Conservation (phyloP, 495 filamentous ascomycete species). For the Xeromyces bisporus region DNA sequence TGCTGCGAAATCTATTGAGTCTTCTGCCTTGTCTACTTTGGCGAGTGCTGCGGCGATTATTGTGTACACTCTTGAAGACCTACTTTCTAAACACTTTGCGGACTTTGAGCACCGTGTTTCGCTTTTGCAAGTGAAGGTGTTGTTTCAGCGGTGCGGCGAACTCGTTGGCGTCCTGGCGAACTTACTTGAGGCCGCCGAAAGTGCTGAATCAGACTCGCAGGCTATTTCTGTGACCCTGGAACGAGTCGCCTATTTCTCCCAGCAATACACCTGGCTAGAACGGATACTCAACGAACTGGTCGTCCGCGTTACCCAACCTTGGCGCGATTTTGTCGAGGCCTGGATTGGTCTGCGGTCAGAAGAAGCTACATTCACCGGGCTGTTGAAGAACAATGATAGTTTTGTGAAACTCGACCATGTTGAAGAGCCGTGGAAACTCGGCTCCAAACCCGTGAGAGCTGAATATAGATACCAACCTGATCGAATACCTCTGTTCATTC, state of each 20-base stretch:
- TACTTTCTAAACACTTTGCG: constrained; percentile 10
- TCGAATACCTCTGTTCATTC: constrained; percentile 50
- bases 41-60: constrained; percentile 19
- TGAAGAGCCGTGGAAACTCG: constrained; percentile 36
- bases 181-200: constrained; percentile 38
- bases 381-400: constrained; percentile 26
- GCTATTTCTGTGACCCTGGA: constrained; percentile 52
- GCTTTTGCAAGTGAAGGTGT: constrained; percentile 46
- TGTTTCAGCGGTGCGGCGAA: constrained; percentile 45
- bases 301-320: constrained; percentile 43
- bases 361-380: constrained; percentile 22
- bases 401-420: constrained; percentile 43
- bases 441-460: constrained; percentile 31
- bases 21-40: constrained; percentile 21
- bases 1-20: constrained; percentile 11
- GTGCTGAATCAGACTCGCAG: constrained; percentile 44
- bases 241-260: constrained; percentile 43
- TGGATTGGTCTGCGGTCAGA: constrained; percentile 62
- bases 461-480: constrained; percentile 44
- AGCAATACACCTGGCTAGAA: constrained; percentile 42
- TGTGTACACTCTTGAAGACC: constrained; percentile 22
- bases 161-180: constrained; percentile 44
- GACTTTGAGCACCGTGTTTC: constrained; percentile 10
- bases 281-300: constrained; percentile 51
- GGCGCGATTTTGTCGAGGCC: constrained; percentile 51